phyloP scores from a whole-genome alignment of 2,329 filamentous ascomycete species.

The Beauveria asiatica region DNA sequence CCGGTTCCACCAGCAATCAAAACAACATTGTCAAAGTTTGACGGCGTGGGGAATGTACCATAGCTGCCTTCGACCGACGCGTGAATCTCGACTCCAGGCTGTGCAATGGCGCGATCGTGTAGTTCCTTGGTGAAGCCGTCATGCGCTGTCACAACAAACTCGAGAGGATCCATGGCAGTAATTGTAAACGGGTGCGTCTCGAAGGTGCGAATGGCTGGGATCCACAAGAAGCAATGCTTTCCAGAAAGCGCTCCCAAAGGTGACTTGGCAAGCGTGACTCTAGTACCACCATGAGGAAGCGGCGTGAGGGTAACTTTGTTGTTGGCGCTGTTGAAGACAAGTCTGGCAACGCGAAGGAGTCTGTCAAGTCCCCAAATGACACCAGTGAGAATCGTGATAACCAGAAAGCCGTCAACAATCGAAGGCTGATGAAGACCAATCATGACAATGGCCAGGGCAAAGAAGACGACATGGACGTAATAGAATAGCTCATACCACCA shows the following conservation, averaged over 20 bases:
- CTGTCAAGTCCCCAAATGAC: slow-evolving; percentile 45
- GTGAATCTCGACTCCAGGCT: slow-evolving; percentile 40
- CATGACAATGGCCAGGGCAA: slow-evolving; percentile 38
- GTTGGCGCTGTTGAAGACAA: slow-evolving; percentile 37
- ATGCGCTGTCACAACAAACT: slow-evolving; percentile 50
- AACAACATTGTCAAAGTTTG: slow-evolving; percentile 46
- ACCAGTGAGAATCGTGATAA: slow-evolving; percentile 33
- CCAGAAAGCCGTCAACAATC: slow-evolving; percentile 31
- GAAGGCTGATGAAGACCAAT: slow-evolving; percentile 44
- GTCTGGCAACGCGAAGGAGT: slow-evolving; percentile 34
- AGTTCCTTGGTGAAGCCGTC: slow-evolving; percentile 51
- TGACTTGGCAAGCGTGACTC: slow-evolving; percentile 44
- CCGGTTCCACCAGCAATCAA: slow-evolving; percentile 54
- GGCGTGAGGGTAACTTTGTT: slow-evolving; percentile 45
- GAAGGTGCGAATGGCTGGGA: slow-evolving; percentile 45
- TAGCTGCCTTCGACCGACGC: slow-evolving; percentile 52
- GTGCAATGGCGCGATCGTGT: slow-evolving; percentile 39
- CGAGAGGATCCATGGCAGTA: slow-evolving; percentile 40
- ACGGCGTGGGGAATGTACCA: slow-evolving; percentile 44
- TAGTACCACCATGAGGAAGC: slow-evolving; percentile 44
- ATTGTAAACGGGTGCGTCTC: slow-evolving; percentile 60
- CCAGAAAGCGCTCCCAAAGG: slow-evolving; percentile 40
- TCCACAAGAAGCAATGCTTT: slow-evolving; percentile 57
- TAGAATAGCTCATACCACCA: slow-evolving; percentile 50
- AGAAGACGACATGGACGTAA: slow-evolving; percentile 41